A percentile compares a stretch with the other conserved stretches of the same genome.
These are phyloP conservation scores for Taphrina communis DNA, from an alignment of 1,139 yeast species.

Conservation along the genomic window DNA sequence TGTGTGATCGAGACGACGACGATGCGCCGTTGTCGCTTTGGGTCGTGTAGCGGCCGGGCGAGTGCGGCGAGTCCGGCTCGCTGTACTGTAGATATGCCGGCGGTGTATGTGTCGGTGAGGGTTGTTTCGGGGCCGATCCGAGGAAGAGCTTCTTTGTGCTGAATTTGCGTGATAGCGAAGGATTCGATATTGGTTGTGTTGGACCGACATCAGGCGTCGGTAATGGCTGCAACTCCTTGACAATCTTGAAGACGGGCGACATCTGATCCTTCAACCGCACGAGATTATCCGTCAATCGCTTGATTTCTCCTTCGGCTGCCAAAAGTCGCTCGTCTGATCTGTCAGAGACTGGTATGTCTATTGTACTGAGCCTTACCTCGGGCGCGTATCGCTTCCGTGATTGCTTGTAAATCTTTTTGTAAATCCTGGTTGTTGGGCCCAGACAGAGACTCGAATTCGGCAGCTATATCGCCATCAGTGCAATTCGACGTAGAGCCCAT, in stretches of 20 bases:
- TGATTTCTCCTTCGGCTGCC: slow-evolving; percentile 52
- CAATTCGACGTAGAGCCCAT: background rate
- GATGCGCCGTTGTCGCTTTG: background rate
- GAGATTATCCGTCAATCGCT: slow-evolving; percentile 50
- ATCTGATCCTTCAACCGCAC: slow-evolving; percentile 54
- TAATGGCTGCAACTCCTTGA: slow-evolving; percentile 55
- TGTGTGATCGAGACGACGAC: slow-evolving; percentile 6
- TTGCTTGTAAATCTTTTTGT: slow-evolving; percentile 44
- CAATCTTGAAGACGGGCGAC: slow-evolving; percentile 53
- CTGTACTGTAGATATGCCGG: slow-evolving; percentile 23
- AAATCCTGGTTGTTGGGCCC: slow-evolving; percentile 15
- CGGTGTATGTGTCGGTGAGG: slow-evolving; percentile 35
- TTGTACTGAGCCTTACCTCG: slow-evolving; percentile 15
- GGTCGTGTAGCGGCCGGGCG: slow-evolving; percentile 13
- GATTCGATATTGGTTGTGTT: slow-evolving; percentile 18
- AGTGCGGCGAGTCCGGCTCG: slow-evolving; percentile 36
- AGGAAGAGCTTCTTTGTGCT: slow-evolving; percentile 41
- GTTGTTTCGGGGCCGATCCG: slow-evolving; percentile 34
- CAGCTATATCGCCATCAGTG: slow-evolving; percentile 14
- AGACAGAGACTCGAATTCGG: slow-evolving; percentile 19
- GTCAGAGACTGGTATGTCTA: background rate
- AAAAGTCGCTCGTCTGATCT: slow-evolving; percentile 52
- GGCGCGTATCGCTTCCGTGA: slow-evolving; percentile 46
- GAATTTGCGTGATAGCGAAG: slow-evolving; percentile 23
- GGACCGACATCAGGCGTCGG: slow-evolving; percentile 53